Evolutionary conservation across 1,139 yeast genomes (phyloP), one percentile per base, ranked within the genome.

Genomic region (Sugiyamaella xylanicola): DNA sequence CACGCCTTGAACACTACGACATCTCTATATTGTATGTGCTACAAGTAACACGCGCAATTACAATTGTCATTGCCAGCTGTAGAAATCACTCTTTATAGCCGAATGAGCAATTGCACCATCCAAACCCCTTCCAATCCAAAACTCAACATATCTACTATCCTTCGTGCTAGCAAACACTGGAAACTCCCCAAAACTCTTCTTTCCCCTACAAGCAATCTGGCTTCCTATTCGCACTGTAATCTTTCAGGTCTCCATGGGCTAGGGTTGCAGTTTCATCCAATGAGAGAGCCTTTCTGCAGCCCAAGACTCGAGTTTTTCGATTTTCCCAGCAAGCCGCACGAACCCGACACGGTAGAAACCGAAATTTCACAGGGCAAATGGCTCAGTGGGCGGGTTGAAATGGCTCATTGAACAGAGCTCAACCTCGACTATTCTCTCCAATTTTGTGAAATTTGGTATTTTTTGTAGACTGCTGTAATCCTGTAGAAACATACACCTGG

Each of bases 241-340:
- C 16, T 19, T 16, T 17, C 42, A 16, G 20, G 16, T 35, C 19
- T 19, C 4, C 15, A 19, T 44, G 49, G 49, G 49, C 25, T 32
- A 32, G 49, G 49, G 49, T 45, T 25, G 27, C 13, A 9, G 4
- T 35, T 20, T 35, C 39, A 27, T 32, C 49, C 49, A 45, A 45
- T 45, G 29, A 20, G 49, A 45, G 4, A 7, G 17, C 15, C 21
- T 19, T 17, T 27, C 41, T 19, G 49, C 47, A 25, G 29, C 29
- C 42, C 22, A 7, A 39, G 4, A 15, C 9, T 8, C 16, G 29
- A 21, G n/a, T 21, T 41, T 41, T 41, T 41, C 45, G 32, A 22
- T 20, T 41, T 25, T 41, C 17, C 21, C 17, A 27, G 15, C 21
- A 43, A 43, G 47, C 47, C 47, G 47, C 47, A 43, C 47, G 29